Percentiles rank a stretch among this genome's conserved stretches.
phyloP scores from a whole-genome alignment of 306 rosid genomes.

The Casuarina cunninghamiana region DNA sequence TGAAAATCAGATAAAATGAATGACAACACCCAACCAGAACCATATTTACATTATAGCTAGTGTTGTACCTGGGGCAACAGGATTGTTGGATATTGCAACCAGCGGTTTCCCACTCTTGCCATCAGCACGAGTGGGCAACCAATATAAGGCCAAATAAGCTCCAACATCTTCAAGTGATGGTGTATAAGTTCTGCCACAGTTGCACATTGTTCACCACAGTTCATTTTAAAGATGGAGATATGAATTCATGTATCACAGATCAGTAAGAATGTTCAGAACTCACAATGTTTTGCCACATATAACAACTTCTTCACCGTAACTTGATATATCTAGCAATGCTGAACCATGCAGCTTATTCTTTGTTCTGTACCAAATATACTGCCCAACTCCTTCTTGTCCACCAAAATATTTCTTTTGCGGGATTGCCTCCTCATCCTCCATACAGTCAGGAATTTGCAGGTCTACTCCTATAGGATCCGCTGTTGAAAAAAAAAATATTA shows the following conservation, averaged over 20 bases:
- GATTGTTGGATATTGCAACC: conserved; percentile 59
- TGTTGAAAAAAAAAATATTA: conserved; percentile 20
- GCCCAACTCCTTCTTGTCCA: conserved; percentile 89
- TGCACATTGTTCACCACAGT: conserved; percentile 20
- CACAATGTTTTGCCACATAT: conserved; percentile 67
- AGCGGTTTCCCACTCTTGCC: conserved; percentile 72
- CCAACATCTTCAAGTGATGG: conserved; percentile 85
- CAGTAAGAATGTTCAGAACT: conserved; percentile 38
- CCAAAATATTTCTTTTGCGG: conserved; percentile 76
- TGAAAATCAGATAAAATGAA: not conserved
- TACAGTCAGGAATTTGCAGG: conserved; percentile 73
- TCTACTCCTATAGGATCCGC: conserved; percentile 85
- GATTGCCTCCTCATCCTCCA: conserved; percentile 52
- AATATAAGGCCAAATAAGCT: conserved; percentile 71
- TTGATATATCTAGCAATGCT: conserved; percentile 54
- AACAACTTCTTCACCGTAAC: conserved; percentile 51
- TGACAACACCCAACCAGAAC: conserved; percentile 16
- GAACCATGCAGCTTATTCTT: conserved; percentile 64
- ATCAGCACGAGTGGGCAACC: conserved; percentile 89
- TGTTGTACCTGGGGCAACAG: conserved; percentile 72
- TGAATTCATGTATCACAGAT: conserved; percentile 25
- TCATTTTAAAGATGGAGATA: conserved; percentile 20
- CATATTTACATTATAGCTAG: conserved; percentile 8
- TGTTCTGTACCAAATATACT: conserved; percentile 74
- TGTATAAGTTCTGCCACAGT: conserved; percentile 59